Base-by-base conservation (phyloP, 768 basidiomycete species). In the Pholiota microspora region DNA sequence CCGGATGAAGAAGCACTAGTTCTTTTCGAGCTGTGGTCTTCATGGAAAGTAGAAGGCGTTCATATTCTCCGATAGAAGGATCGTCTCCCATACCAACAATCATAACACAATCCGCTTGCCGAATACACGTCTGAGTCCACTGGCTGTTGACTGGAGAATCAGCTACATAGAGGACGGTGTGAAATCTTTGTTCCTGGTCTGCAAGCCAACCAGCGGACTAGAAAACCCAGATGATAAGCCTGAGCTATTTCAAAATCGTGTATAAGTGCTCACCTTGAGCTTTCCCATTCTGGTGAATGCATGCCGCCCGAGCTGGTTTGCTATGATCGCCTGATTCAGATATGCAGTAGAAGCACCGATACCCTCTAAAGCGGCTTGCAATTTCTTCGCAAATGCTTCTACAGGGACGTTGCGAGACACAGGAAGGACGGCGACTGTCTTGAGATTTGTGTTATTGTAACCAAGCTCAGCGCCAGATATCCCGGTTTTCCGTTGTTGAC, bases 1-100 rank as follows among this genome's bases (percentile, higher is more conserved):
- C 92, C 2, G 94, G 87, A 64, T 99, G 97, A 8, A 99, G 77
- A 4, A 99, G 77, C 4, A 99, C 88, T 24, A 99, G 82, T 67
- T 99, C 97, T 71, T 98, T 98, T 51, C 97, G 77, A n/a, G 96
- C 97, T 0, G 96, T 98, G 0, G 96, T 98, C 75, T 98, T 98
- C 80, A 94, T 90, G 1, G 94, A 94, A 36, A 98, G 77, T 18
- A 99, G 72, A 3, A 98, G 75, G 50, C 95, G 84, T 69, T 99
- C 95, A 64, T 94, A 98, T 72, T 99, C 97, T 10, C 97, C 97
- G 5, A 94, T 75, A 16, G 80, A 81, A 12, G 94, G 88, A 65
- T 93, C 94, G 54, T 97, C 94, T 3, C 92, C 95, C 83, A 95
- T 89, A 7, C 92, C 94, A 50, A 96, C 88, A 18, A 95, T 84